These are phyloP conservation scores for Apiotrichum brassicae DNA, from an alignment of 1,284 basidiomycete genomes.

Conservation along the genomic window DNA sequence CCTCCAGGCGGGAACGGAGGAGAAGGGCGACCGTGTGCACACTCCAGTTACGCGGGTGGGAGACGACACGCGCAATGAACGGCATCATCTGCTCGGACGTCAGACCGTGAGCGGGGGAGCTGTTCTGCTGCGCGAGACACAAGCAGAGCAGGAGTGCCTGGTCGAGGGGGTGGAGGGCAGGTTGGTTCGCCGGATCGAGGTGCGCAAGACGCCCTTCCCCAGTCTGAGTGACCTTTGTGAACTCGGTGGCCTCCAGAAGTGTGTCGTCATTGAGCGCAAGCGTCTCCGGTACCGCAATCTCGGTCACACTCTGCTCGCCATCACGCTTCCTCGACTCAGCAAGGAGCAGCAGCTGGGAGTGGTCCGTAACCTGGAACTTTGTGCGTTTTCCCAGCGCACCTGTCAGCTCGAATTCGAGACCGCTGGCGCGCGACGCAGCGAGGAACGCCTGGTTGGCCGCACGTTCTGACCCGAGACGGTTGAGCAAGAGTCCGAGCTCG, in stretches of 20 bases:
- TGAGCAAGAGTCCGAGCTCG: slow-evolving; percentile 74
- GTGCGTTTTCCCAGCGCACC: slow-evolving; percentile 91
- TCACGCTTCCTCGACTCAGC: slow-evolving; percentile 67
- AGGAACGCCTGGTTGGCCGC: slow-evolving; percentile 73
- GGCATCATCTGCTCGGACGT: slow-evolving; percentile 84
- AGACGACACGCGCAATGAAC: slow-evolving; percentile 76
- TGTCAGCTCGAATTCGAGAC: slow-evolving; percentile 82
- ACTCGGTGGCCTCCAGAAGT: slow-evolving; percentile 87
- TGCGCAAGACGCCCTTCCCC: slow-evolving; percentile 50
- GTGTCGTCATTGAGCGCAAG: slow-evolving; percentile 91
- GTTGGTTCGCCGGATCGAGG: slow-evolving; percentile 76
- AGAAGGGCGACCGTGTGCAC: slow-evolving; percentile 90
- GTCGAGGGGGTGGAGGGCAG: slow-evolving; percentile 79
- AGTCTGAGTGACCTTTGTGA: slow-evolving; percentile 52
- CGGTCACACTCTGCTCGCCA: slow-evolving; percentile 20
- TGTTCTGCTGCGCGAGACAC: slow-evolving; percentile 83
- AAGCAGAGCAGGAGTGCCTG: slow-evolving; percentile 83
- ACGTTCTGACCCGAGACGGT: slow-evolving; percentile 65
- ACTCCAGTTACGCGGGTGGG: slow-evolving; percentile 85
- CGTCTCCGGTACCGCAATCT: slow-evolving; percentile 61
- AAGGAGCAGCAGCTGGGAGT: slow-evolving; percentile 87
- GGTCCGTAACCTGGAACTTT: slow-evolving; percentile 80
- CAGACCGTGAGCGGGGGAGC: slow-evolving; percentile 75
- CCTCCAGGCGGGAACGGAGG: slow-evolving; percentile 79
- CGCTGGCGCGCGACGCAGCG: slow-evolving; percentile 67